phyloP scores from a whole-genome alignment of 805 yeast species.

The Cyberlindnera maclurae region DNA sequence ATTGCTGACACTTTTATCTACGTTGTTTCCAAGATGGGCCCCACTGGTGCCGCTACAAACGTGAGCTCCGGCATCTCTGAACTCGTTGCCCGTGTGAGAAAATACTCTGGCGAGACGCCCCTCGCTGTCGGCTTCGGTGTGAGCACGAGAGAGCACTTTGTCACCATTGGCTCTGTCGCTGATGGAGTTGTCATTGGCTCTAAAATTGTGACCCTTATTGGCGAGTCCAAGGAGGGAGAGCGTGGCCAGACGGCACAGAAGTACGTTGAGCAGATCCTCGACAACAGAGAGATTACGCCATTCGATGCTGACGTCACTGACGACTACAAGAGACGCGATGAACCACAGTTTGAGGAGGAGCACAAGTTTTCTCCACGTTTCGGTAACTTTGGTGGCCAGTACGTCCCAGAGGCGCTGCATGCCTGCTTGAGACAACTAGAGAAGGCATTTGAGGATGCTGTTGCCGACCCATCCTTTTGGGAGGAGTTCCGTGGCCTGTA shows the following conservation, averaged over 20 bases:
- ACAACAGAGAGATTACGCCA: slow-evolving; percentile 38
- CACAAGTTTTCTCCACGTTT: slow-evolving; percentile 73
- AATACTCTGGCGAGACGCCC: slow-evolving; percentile 68
- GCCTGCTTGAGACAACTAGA: slow-evolving; percentile 88
- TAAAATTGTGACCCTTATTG: slow-evolving; percentile 65
- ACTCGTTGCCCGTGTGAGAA: slow-evolving; percentile 69
- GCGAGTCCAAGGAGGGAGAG: slow-evolving; percentile 51
- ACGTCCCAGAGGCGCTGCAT: slow-evolving; percentile 94
- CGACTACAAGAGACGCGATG: slow-evolving; percentile 26
- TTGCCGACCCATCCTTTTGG: slow-evolving; percentile 91
- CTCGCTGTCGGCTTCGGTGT: slow-evolving; percentile 97
- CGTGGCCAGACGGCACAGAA: slow-evolving; percentile 58
- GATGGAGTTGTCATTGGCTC: slow-evolving; percentile 98
- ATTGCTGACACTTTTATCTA: slow-evolving; percentile 95
- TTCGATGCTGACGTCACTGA: slow-evolving; percentile 18
- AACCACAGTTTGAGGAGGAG: slow-evolving; percentile 39
- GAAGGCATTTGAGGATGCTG: slow-evolving; percentile 77
- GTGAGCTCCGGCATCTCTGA: slow-evolving; percentile 58
- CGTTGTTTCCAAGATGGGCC: slow-evolving; percentile 96
- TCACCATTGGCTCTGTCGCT: slow-evolving; percentile 68
- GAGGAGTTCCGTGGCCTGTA: slow-evolving; percentile 78
- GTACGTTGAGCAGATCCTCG: slow-evolving; percentile 65
- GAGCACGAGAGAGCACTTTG: slow-evolving; percentile 84
- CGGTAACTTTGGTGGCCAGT: slow-evolving; percentile 98
- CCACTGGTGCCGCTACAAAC: slow-evolving; percentile 80